A percentile compares a stretch with the other conserved stretches of the same genome.
These are phyloP conservation scores for Eleusine coracana DNA, from an alignment of 176 grass and related monocot species.

Conservation along the genomic window DNA sequence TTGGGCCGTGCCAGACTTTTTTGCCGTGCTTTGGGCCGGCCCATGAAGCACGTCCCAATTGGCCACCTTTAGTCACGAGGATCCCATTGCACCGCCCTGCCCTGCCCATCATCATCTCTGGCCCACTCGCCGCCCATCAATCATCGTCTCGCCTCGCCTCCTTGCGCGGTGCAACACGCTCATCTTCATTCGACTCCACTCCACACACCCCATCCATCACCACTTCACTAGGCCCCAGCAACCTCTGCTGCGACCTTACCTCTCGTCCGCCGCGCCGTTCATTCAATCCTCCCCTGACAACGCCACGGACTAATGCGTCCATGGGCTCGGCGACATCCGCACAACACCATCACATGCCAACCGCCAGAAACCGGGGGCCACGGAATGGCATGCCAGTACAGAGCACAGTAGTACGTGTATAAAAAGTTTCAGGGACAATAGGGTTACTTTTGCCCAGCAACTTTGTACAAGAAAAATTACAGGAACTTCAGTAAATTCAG, in stretches of 20 bases:
- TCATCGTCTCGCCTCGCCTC: slow-evolving; percentile 44
- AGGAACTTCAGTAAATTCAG: neutral
- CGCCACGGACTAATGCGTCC: slow-evolving; percentile 1
- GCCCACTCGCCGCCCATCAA: slow-evolving; percentile 37
- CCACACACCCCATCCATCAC: neutral
- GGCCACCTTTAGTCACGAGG: too few species aligned
- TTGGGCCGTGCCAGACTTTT: too few species aligned
- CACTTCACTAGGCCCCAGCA: slow-evolving; percentile 9
- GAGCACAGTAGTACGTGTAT: neutral
- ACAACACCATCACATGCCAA: slow-evolving; percentile 35
- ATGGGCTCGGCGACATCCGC: slow-evolving; percentile 36
- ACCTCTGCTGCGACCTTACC: slow-evolving; percentile 18
- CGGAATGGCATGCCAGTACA: neutral
- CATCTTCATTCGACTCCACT: neutral
- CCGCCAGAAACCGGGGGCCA: slow-evolving; percentile 29
- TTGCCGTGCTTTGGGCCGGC: too few species aligned
- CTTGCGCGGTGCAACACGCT: neutral
- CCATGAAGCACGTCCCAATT: too few species aligned
- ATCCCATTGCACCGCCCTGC: neutral
- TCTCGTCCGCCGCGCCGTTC: neutral
- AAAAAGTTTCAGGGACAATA: neutral
- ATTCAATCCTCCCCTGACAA: slow-evolving; percentile 32
- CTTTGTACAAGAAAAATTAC: neutral
- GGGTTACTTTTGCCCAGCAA: neutral
- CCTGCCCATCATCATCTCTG: slow-evolving; percentile 11